A percentile compares a stretch with the other conserved stretches of the same genome.
Conservation (phyloP, 495 filamentous ascomycete species). For the Aspergillus incahuasiensis region DNA sequence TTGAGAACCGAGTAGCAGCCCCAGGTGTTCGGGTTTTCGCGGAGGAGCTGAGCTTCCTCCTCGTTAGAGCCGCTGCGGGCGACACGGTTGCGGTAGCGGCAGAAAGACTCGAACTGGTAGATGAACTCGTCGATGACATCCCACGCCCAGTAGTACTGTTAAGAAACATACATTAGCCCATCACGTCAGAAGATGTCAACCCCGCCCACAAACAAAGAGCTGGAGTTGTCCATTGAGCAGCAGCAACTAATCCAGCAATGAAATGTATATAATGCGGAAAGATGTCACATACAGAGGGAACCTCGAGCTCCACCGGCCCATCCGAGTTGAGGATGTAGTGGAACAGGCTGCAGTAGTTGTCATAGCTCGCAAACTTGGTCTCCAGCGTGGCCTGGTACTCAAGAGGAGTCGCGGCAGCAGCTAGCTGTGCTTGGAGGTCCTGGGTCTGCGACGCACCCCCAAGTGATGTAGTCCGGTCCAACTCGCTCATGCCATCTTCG, state of each 20-base stretch:
- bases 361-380: constrained; percentile 96
- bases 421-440: constrained; percentile 87
- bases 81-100: constrained; percentile 86
- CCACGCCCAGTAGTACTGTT: constrained; percentile 98
- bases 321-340: constrained; percentile 99
- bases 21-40: constrained; percentile 98
- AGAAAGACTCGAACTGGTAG: constrained; percentile 99
- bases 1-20: constrained; percentile 99
- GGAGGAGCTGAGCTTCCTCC: constrained; percentile 84
- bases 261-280: neutral
- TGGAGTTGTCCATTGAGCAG: neutral
- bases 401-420: constrained; percentile 85
- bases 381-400: constrained; percentile 93
- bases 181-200: neutral
- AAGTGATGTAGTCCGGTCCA: constrained; percentile 58
- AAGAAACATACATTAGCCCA: constrained; percentile 9
- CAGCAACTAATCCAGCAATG: neutral
- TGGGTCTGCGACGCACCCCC: constrained; percentile 49
- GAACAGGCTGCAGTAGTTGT: constrained; percentile 98
- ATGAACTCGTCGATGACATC: constrained; percentile 99
- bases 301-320: constrained; percentile 91
- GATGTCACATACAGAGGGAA: constrained; percentile 72
- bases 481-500: constrained; percentile 75
- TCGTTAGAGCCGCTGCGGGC: constrained; percentile 79
- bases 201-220: constrained; percentile 13